Percentiles rank a stretch among this genome's conserved stretches.
Evolutionary conservation across 2,329 filamentous ascomycete genomes (phyloP).

Genomic region (Fusarium papillatum): DNA sequence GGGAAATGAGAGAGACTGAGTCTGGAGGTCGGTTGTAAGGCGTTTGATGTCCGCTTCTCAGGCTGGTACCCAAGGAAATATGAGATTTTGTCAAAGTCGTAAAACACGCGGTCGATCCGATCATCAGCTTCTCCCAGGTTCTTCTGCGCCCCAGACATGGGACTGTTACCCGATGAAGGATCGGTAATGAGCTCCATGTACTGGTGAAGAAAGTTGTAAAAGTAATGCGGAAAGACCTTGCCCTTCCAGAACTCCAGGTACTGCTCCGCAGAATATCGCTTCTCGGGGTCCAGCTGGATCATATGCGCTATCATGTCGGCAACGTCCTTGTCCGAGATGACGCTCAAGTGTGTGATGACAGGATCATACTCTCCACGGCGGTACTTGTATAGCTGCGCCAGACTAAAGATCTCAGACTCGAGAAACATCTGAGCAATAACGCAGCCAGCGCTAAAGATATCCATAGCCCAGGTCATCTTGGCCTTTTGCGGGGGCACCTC

Average conservation of each 20-base stretch:
- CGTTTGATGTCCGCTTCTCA: slow-evolving; percentile 53
- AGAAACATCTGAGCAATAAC: slow-evolving; percentile 97
- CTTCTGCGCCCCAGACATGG: slow-evolving; percentile 73
- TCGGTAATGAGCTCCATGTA: slow-evolving; percentile 98
- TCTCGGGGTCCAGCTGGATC: slow-evolving; percentile 94
- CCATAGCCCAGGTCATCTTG: slow-evolving; percentile 91
- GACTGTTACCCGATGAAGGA: slow-evolving; percentile 82
- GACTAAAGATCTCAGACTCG: slow-evolving; percentile 96
- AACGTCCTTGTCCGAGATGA: slow-evolving; percentile 90
- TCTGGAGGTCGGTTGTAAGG: slow-evolving; percentile 48
- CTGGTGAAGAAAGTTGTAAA: slow-evolving; percentile 97
- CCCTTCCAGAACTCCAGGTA: slow-evolving; percentile 93
- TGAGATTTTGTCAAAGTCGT: slow-evolving; percentile 98
- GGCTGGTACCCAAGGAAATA: slow-evolving; percentile 88
- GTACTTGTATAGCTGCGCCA: slow-evolving; percentile 96
- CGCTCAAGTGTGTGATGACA: slow-evolving; percentile 81
- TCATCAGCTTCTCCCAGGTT: slow-evolving; percentile 93
- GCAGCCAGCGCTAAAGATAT: slow-evolving; percentile 96
- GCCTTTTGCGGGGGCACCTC: slow-evolving; percentile 72
- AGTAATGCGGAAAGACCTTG: slow-evolving; percentile 96
- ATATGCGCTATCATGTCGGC: slow-evolving; percentile 93
- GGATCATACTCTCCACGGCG: slow-evolving; percentile 94
- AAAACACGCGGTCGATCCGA: slow-evolving; percentile 91
- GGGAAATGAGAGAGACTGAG: slow-evolving; percentile 78
- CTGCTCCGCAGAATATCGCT: slow-evolving; percentile 92